Base-by-base conservation (phyloP, 352 stramenopile species). In the Pythium biforme region DNA sequence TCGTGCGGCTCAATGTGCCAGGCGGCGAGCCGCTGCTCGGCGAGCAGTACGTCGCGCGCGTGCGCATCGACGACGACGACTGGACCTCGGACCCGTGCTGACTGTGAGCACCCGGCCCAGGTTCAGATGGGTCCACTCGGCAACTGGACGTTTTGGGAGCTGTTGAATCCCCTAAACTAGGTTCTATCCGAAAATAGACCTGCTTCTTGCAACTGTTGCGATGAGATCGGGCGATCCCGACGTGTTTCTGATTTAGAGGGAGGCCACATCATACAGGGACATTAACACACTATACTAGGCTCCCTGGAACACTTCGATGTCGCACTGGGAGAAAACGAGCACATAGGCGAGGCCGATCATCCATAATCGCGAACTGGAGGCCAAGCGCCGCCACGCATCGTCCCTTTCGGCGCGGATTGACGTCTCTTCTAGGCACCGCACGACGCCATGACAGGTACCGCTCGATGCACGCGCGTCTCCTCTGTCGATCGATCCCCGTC, bases 61-160 rank as follows among this genome's bases (percentile, higher is more conserved):
- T 98, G 27, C 80, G 93, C 29, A 98, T 98, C 58, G 94, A 98
- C 63, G 94, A 98, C 68, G 84, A 98, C 66, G 94, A 98, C 66
- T 95, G 88, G 56, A 77, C 62, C 26, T 75, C 64, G 40, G 76
- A 89, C 10, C 43, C 75, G 33, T 92, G 83, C 62, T 88, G 64
- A 72, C 2, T 10, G 34, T 31, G 14, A 52, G 5, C 22, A 19
- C 23, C n/a, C n/a, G n/a, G n/a, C n/a, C n/a, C n/a, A n/a, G n/a
- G 50, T 37, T 19, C 37, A 23, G 41, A 55, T 63, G 29, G 45
- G 7, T 49, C 11, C 47, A 49, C 20, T 40, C 14, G 12, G 20
- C 56, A 3, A 79, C 73, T 27, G 73, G 55, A 51, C 95, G 86
- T n/a, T 58, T 58, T 45, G 11, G 11, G 12, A 49, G 6, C 9